Base-by-base conservation (phyloP, 805 yeast genomes). In the Tetrapisispora iriomotensis region DNA sequence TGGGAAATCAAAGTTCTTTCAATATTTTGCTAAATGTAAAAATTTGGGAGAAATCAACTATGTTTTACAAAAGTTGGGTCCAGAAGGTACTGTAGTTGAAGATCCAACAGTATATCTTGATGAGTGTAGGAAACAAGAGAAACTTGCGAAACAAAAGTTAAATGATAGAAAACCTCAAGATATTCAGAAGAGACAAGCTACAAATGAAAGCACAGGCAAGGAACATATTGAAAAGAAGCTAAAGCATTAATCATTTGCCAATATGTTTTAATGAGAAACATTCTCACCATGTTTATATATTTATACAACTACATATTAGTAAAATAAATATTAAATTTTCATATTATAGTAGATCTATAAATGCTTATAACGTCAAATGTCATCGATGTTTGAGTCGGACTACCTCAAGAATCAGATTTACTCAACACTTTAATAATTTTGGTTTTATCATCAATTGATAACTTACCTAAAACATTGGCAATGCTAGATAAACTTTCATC, bases 1-100 rank as follows among this genome's bases (percentile, higher is more conserved):
- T 1, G 90, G 94, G 1, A 81, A 76, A 54, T 70, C 75, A 3
- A 65, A 69, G 10, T 65, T 74, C 35, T 82, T 83, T 54, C 77
- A 73, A 48, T 48, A 60, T 34, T 61, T 86, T 38, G 68, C 77
- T 42, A 66, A 70, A 49, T 62, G 76, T 30, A 85, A 77, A 54
- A 66, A 75, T 1, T 58, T 68, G 34, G 74, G 71, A 12, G 79
- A 76, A 31, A 58, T 79, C 37, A 55, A 47, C 12, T 45, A 52
- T 31, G 58, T 55, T 2, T 20, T 43, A 8, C 28, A 40, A 14
- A 46, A 45, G 28, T 22, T 53, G 25, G 49, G 47, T 8, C 45
- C 45, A 2, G 42, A 44, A 19, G 60, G 58, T 13, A 37, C 43
- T 15, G 32, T 45, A 1, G 24, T 45, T 14, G 40, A 43, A 8